These are phyloP conservation scores for Fomitopsis schrenkii DNA, from an alignment of 1,284 basidiomycete species.

Conservation along the genomic window DNA sequence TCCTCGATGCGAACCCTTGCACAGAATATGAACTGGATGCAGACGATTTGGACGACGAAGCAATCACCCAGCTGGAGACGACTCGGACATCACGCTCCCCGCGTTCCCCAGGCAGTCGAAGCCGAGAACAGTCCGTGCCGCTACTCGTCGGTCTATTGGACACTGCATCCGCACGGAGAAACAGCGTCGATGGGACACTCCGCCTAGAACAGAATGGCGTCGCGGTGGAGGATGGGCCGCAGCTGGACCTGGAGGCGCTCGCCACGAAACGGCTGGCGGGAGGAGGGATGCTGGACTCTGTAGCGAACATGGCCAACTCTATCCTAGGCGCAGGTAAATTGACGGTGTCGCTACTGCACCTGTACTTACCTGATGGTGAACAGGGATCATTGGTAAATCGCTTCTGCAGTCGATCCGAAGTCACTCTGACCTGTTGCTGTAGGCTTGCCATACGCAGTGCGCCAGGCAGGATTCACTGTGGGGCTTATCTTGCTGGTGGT, in stretches of 20 bases:
- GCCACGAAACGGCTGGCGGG: conserved; percentile 65
- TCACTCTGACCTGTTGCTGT: neutral
- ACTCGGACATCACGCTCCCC: conserved; percentile 27
- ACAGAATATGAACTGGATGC: conserved; percentile 75
- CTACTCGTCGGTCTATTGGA: conserved; percentile 75
- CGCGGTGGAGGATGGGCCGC: conserved; percentile 29
- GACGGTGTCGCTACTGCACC: neutral
- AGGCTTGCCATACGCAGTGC: conserved; percentile 91
- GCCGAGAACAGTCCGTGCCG: conserved; percentile 58
- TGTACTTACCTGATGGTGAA: conserved; percentile 7
- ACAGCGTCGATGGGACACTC: conserved; percentile 44
- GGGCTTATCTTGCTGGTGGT: conserved; percentile 80
- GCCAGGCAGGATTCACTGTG: conserved; percentile 89
- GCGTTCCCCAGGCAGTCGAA: conserved; percentile 33
- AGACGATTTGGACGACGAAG: conserved; percentile 67
- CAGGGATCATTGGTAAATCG: conserved; percentile 79
- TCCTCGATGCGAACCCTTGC: neutral
- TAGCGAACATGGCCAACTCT: conserved; percentile 95
- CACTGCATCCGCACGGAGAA: conserved; percentile 51
- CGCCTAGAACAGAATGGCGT: conserved; percentile 38
- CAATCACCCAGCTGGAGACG: conserved; percentile 35
- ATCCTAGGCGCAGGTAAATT: conserved; percentile 86
- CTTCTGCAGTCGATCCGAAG: neutral
- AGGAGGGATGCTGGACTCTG: conserved; percentile 78
- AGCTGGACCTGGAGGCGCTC: conserved; percentile 62